Conservation (phyloP, 345 rosid species). For the Dimocarpus longan region DNA sequence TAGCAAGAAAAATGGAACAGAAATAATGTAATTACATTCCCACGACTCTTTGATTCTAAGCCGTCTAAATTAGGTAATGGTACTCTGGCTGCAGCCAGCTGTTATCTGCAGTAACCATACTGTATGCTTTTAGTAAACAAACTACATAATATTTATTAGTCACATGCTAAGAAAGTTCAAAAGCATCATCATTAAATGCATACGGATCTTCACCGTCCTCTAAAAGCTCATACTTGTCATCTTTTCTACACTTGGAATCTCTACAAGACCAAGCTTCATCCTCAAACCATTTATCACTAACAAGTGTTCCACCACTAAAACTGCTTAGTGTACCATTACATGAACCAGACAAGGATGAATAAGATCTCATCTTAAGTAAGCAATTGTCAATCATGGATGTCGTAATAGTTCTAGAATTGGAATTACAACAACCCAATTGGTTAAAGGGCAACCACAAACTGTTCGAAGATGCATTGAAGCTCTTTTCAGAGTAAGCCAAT, state of each 20-base stretch:
- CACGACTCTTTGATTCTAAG: constrained; percentile 42
- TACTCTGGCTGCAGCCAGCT: constrained; percentile 75
- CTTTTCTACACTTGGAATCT: constrained; percentile 38
- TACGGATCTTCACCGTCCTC: constrained; percentile 75
- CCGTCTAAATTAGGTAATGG: constrained; percentile 52
- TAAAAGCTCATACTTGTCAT: constrained; percentile 31
- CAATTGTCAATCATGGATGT: constrained; percentile 43
- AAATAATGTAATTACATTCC: constrained; percentile 68
- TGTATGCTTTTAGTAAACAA: not conserved
- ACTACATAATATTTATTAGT: not conserved
- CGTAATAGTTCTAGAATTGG: constrained; percentile 52
- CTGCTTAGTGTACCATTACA: constrained; percentile 49
- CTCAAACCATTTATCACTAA: constrained; percentile 37
- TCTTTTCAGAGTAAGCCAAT: constrained; percentile 37
- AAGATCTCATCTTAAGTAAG: constrained; percentile 43
- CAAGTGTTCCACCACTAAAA: constrained; percentile 40
- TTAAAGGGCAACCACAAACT: constrained; percentile 42
- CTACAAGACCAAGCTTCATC: constrained; percentile 36
- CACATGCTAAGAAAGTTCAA: constrained; percentile 41
- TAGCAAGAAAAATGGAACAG: constrained; percentile 85
- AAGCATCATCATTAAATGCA: constrained; percentile 79
- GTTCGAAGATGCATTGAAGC: constrained; percentile 41
- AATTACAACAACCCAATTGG: constrained; percentile 40
- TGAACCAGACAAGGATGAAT: constrained; percentile 55
- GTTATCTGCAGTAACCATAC: constrained; percentile 53